Evolutionary conservation across 805 yeast genomes (phyloP).

Genomic region (Suhomyces xylopsoci): DNA sequence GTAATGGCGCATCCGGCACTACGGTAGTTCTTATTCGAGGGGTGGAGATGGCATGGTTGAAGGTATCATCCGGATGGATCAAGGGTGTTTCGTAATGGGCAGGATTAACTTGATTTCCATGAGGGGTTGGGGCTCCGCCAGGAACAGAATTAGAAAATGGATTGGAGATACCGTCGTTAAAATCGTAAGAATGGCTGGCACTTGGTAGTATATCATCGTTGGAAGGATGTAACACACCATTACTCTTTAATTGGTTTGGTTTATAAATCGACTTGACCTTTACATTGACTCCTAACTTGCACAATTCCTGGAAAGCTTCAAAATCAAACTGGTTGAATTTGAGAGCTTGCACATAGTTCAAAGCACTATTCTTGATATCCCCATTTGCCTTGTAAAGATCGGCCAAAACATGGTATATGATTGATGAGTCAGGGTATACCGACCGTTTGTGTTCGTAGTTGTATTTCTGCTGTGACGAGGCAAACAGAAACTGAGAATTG

Average conservation of each 20-base stretch:
- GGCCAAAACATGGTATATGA: constrained; percentile 66
- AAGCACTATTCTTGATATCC: constrained; percentile 60
- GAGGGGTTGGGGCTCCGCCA: not conserved
- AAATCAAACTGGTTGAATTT: constrained; percentile 76
- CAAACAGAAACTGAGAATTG: constrained; percentile 13
- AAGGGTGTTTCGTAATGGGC: constrained; percentile 9
- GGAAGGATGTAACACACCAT: not conserved
- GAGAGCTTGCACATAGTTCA: constrained; percentile 66
- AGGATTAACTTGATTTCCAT: not conserved
- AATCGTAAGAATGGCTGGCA: constrained; percentile 1
- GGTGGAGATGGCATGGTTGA: constrained; percentile 26
- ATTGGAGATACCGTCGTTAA: constrained; percentile 16
- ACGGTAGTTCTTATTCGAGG: constrained; percentile 22
- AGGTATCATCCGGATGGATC: constrained; percentile 22
- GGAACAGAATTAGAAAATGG: constrained; percentile 33
- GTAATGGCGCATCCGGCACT: constrained; percentile 38
- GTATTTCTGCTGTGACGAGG: constrained; percentile 18
- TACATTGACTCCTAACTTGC: constrained; percentile 67
- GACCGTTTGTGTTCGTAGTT: constrained; percentile 40
- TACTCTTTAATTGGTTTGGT: constrained; percentile 5
- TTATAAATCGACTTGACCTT: constrained; percentile 56
- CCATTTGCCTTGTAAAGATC: constrained; percentile 58
- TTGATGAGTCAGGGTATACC: constrained; percentile 64
- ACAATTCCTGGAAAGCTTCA: constrained; percentile 79
- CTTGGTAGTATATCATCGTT: constrained; percentile 1